A percentile compares a stretch with the other conserved stretches of the same genome.
Evolutionary conservation across 306 rosid species (phyloP).

Genomic region (Trifolium subterraneum): DNA sequence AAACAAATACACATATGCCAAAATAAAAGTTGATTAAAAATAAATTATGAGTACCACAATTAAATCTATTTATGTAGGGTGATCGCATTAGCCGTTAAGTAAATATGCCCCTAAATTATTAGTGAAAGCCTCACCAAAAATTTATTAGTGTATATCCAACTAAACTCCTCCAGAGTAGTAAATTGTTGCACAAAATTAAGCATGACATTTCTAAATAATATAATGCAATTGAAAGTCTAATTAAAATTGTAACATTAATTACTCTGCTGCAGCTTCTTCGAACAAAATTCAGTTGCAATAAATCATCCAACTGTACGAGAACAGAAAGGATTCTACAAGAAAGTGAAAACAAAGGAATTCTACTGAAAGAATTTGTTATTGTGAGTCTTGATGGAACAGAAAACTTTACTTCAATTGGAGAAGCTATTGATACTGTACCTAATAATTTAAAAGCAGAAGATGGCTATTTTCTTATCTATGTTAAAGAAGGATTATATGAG

Average conservation of each 20-base stretch:
- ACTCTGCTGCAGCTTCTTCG: constrained; percentile 54
- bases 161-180: no score
- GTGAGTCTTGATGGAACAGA: constrained; percentile 60
- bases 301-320: constrained; percentile 41
- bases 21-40: no score
- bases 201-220: no score
- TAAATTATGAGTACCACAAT: no score
- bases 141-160: no score
- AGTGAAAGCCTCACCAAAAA: no score
- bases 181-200: no score
- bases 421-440: constrained; percentile 68
- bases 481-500: constrained; percentile 58
- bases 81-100: no score
- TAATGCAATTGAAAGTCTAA: not conserved
- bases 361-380: constrained; percentile 45
- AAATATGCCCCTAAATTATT: no score
- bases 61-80: no score
- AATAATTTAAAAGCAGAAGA: constrained; percentile 52
- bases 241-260: constrained; percentile 11
- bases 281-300: constrained; percentile 41
- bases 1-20: no score
- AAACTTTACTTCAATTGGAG: constrained; percentile 76
- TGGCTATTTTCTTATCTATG: constrained; percentile 73
- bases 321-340: constrained; percentile 53
- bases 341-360: constrained; percentile 52